Percentiles rank a stretch among this genome's conserved stretches.
Conservation (phyloP, 2,329 filamentous ascomycete species). For the Colletotrichum orchidophilum region DNA sequence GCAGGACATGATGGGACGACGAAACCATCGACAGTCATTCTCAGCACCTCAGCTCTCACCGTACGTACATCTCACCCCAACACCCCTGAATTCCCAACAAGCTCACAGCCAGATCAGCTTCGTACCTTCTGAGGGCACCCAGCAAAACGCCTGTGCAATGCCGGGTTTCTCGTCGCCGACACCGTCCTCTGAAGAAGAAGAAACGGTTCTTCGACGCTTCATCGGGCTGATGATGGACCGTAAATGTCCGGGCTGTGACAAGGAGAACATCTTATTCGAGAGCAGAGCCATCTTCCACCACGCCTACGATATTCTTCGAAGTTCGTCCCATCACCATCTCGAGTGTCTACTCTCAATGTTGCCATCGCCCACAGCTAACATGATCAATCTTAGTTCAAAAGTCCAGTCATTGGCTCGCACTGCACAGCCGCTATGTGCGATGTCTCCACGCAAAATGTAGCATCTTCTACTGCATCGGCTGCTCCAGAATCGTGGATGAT, state of each 20-base stretch:
- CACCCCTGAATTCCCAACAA: no score
- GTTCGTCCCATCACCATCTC: no score
- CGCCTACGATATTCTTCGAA: background rate
- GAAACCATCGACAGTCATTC: background rate
- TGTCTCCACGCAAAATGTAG: background rate
- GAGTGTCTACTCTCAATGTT: no score
- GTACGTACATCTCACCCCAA: background rate
- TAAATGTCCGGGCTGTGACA: background rate
- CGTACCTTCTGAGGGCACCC: background rate
- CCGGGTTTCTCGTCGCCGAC: background rate
- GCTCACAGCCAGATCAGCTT: background rate
- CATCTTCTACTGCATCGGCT: background rate
- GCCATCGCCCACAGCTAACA: no score
- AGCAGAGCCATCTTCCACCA: background rate
- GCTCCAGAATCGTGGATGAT: background rate
- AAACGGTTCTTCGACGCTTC: background rate
- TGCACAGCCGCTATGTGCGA: background rate
- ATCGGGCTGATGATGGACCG: background rate
- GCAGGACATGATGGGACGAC: no score
- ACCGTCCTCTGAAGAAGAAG: background rate
- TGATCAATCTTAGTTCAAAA: background rate
- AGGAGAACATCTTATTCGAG: background rate
- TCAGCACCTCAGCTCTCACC: background rate
- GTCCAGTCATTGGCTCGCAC: background rate
- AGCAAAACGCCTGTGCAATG: background rate